Percentiles rank a stretch among this genome's conserved stretches.
These are phyloP conservation scores for Craspedostauros australis DNA, from an alignment of 108 stramenopile genomes.

Conservation along the genomic window DNA sequence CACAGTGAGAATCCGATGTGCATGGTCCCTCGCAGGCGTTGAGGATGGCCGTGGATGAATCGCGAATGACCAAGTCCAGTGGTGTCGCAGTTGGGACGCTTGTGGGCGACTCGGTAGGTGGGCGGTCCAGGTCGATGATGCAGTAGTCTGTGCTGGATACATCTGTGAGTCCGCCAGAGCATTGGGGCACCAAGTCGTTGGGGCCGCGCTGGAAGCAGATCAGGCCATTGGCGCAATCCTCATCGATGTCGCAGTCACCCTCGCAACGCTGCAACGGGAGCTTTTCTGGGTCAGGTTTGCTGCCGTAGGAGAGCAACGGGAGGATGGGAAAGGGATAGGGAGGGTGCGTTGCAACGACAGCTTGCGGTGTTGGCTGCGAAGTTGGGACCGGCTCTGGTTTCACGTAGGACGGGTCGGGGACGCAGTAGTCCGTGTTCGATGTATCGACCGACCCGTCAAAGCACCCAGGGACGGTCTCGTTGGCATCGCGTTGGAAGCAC, in stretches of 20 bases:
- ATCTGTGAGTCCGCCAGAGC: constrained; percentile 13
- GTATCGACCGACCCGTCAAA: background rate
- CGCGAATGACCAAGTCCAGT: no score
- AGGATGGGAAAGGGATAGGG: background rate
- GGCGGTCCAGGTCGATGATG: constrained; percentile 3
- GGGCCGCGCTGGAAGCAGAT: constrained; percentile 27
- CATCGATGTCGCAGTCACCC: constrained; percentile 37
- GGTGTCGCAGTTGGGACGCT: no score
- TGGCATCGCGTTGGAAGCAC: constrained; percentile 13
- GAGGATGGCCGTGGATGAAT: no score
- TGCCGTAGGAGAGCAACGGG: background rate
- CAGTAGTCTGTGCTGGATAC: constrained; percentile 18
- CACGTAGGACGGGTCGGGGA: constrained; percentile 2
- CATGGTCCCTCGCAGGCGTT: no score
- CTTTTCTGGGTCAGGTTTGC: constrained; percentile 1
- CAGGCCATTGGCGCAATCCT: constrained; percentile 27
- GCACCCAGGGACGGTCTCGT: constrained; percentile 21
- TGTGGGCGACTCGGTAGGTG: no score
- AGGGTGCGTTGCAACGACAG: no score
- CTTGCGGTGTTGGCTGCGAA: background rate
- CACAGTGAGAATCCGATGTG: no score
- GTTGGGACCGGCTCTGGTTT: background rate
- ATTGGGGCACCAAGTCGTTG: constrained; percentile 3
- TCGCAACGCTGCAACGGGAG: constrained; percentile 22
- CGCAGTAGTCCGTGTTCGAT: constrained; percentile 6